Evolutionary conservation across 2,329 filamentous ascomycete genomes (phyloP), one percentile per base, ranked within the genome.

Genomic region (Graphilbum fragrans): DNA sequence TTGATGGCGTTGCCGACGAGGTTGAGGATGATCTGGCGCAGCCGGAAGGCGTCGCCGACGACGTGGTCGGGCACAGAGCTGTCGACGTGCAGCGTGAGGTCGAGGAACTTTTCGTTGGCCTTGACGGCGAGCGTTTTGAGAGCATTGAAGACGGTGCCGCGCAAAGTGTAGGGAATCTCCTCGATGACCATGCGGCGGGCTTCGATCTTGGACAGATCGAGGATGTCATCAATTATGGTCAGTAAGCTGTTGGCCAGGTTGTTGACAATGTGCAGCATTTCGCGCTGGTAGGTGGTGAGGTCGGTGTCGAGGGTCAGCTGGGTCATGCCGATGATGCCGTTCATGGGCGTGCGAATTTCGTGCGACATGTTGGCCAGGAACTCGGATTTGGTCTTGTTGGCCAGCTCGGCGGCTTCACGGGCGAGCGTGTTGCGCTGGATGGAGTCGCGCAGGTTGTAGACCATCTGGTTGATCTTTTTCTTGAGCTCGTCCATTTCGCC

Each of bases 401-500:
- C 92, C 58, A 95, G 68, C 59, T 98, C 92, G 54, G 92, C 92
- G 37, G 90, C 88, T 62, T 96, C 49, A 23, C 92, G 83, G 43
- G 92, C 92, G 50, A 88, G 86, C 3, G 88, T 95, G 59, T 96
- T 98, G 58, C 87, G 80, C 60, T 96, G 88, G 51, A 98, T 95
- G 70, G 85, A 93, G 63, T 96, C 92, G 51, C 90, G 73, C 47
- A 98, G 66, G 57, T 94, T 94, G 58, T 85, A 92, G 41, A 96
- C 88, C 92, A 98, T 98, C 66, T 93, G 86, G 59, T 96, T 98
- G 72, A 98, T 96, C 70, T 96, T 96, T 54, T 88, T 80, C 65
- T 98, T 98, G 53, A 98, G 72, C 61, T 96, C 90, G 62, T 96
- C 92, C 92, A 98, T 96, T 62, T 98, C 92, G 49, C 92, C 92